Percentiles rank a stretch among this genome's conserved stretches.
Evolutionary conservation across 2,329 filamentous ascomycete genomes (phyloP).

Genomic region (Reticulascus tulasneorum): DNA sequence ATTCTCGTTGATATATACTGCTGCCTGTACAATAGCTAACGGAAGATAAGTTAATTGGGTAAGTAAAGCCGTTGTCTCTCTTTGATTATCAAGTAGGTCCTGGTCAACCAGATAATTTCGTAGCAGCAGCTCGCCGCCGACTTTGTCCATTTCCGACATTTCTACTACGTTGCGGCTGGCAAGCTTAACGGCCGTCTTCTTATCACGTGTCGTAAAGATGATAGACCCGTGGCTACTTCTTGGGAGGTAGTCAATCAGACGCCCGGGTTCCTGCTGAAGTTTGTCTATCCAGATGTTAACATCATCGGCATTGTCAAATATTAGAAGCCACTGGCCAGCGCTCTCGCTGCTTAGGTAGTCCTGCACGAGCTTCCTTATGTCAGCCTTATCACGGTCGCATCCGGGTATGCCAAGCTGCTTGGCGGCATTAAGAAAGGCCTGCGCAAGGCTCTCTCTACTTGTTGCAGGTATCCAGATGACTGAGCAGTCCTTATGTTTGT

Average conservation of each 20-base stretch:
- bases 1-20: constrained; percentile 33
- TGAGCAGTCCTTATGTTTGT: constrained; percentile 28
- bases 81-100: constrained; percentile 21
- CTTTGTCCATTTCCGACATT: constrained; percentile 3
- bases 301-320: constrained; percentile 12
- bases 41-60: constrained; percentile 28
- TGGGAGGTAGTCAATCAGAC: constrained; percentile 21
- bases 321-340: constrained; percentile 7
- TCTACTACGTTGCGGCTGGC: constrained; percentile 2
- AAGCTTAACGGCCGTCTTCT: constrained; percentile 6
- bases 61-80: too few relatives aligned
- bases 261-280: too few relatives aligned
- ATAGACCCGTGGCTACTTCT: constrained; percentile 21
- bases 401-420: constrained; percentile 24
- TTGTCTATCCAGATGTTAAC: too few relatives aligned
- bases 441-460: constrained; percentile 32
- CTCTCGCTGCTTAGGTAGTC: not conserved
- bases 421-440: constrained; percentile 31
- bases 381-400: too few relatives aligned
- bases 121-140: constrained; percentile 1
- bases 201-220: constrained; percentile 9
- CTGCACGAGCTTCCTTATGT: constrained; percentile 7
- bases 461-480: constrained; percentile 41
- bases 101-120: constrained; percentile 1
- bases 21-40: constrained; percentile 33